phyloP scores from a whole-genome alignment of 2,329 filamentous ascomycete genomes.

The Calonectria pauciramosa region DNA sequence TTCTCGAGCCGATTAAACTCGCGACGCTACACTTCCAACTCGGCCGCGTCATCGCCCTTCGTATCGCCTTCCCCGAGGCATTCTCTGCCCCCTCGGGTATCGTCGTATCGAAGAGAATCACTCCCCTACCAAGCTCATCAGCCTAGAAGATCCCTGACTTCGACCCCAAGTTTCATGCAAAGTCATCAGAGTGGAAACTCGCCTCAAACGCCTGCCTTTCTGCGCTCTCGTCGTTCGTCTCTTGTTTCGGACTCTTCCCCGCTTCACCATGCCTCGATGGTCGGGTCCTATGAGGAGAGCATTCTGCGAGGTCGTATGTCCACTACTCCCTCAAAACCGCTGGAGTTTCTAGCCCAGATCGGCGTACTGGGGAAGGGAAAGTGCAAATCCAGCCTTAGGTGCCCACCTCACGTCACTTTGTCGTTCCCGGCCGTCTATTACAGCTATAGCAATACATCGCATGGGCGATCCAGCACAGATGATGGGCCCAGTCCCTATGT shows the following conservation, averaged over 20 bases:
- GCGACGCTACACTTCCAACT: conserved; percentile 80
- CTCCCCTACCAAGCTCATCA: conserved; percentile 83
- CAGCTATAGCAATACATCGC: conserved; percentile 81
- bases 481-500: conserved; percentile 97
- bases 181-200: conserved; percentile 52
- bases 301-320: conserved; percentile 97
- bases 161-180: conserved; percentile 59
- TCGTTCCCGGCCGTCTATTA: conserved; percentile 97
- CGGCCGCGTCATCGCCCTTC: conserved; percentile 65
- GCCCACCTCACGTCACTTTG: conserved; percentile 90
- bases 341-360: conserved; percentile 95
- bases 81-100: conserved; percentile 40
- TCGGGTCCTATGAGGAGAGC: conserved; percentile 97
- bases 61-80: conserved; percentile 55
- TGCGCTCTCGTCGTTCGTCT: conserved; percentile 76
- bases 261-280: conserved; percentile 92
- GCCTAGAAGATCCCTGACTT: conserved; percentile 80
- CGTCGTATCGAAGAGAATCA: conserved; percentile 68
- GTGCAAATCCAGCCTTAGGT: conserved; percentile 87
- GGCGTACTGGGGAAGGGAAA: conserved; percentile 91
- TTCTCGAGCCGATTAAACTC: conserved; percentile 57
- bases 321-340: conserved; percentile 90
- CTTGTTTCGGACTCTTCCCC: conserved; percentile 81
- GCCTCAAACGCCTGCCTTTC: conserved; percentile 64
- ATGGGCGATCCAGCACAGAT: conserved; percentile 74